Percentiles rank a stretch among this genome's conserved stretches.
Conservation (phyloP, 495 filamentous ascomycete species). For the Xylaria sp. region DNA sequence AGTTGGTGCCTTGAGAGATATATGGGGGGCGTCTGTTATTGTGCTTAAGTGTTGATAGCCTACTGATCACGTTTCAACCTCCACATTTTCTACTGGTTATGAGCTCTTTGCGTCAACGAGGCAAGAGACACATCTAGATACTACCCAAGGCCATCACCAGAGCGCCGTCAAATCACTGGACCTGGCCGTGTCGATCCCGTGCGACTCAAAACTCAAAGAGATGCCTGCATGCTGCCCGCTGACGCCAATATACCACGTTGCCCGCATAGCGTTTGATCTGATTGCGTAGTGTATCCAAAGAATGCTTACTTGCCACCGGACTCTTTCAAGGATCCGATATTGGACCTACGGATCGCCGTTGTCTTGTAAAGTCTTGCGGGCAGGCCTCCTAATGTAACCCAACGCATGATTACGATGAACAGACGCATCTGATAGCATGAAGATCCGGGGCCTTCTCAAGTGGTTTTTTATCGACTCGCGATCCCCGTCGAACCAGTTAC, state of each 20-base stretch:
- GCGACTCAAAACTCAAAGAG: not conserved
- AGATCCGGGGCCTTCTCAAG: not conserved
- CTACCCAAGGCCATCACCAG: not conserved
- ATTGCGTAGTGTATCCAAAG: not conserved
- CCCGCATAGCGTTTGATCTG: not conserved
- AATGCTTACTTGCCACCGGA: not conserved
- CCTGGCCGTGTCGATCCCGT: not conserved
- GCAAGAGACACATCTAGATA: not conserved
- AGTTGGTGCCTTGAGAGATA: not conserved
- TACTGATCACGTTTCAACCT: not conserved
- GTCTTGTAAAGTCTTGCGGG: constrained; percentile 9
- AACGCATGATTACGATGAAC: constrained; percentile 7
- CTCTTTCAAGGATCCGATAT: not conserved
- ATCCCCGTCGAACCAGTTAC: constrained; percentile 4
- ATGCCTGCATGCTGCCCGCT: not conserved
- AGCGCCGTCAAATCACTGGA: not conserved
- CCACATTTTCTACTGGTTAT: not conserved
- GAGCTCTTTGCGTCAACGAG: not conserved
- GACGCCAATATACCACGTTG: not conserved
- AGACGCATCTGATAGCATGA: not conserved
- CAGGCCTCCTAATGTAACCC: constrained; percentile 15
- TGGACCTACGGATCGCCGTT: not conserved
- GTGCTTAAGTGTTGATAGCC: not conserved
- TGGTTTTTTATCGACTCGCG: constrained; percentile 14
- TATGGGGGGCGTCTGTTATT: not conserved